Base-by-base conservation (phyloP, 2,329 filamentous ascomycete species). In the Tolypocladium inflatum region DNA sequence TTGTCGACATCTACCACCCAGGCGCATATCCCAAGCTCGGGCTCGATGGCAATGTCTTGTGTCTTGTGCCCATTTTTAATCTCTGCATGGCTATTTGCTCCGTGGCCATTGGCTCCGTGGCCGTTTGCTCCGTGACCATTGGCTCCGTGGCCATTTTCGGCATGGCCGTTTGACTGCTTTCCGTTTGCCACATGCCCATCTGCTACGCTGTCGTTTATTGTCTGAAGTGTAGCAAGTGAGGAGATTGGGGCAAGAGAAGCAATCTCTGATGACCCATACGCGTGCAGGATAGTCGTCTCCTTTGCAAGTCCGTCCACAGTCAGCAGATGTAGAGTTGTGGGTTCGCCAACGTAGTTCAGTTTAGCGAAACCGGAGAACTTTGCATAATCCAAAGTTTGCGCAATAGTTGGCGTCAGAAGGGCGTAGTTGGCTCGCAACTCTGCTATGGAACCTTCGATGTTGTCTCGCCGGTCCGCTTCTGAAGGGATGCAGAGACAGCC, bases 1-100 rank as follows among this genome's bases (percentile, higher is more conserved):
- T 60, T 50, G 11, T 64, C 45, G 13, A 59, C 19, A 26, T 57
- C 37, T 17, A 65, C 59, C 8, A 66, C 60, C 64, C 65, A 66
- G 19, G 60, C 56, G 30, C 54, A 54, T 6, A 52, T 19, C 15
- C 56, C 60, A 8, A 38, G 53, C 2, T 17, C 41, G n/a, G 41
- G 43, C 11, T 53, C 57, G n/a, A 52, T 39, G 4, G 15, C 17
- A 35, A 51, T 51, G 21, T 17, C 43, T 17, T 21, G n/a, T 6
- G 23, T 10, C 10, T 11, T n/a, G 6, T 15, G 19, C 7, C 39
- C 39, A 15, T 45, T 56, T n/a, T 11, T 7, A 21, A 21, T 51
- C 8, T 35, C 30, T 15, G 6, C 5, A 21, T 37, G 30, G 8
- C 30, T 2, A 33, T 33, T 7, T 8, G 7, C 30, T 33, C 30